Evolutionary conservation across 768 basidiomycete species (phyloP), one percentile per base, ranked within the genome.

Genomic region (Boletus reticuloceps): DNA sequence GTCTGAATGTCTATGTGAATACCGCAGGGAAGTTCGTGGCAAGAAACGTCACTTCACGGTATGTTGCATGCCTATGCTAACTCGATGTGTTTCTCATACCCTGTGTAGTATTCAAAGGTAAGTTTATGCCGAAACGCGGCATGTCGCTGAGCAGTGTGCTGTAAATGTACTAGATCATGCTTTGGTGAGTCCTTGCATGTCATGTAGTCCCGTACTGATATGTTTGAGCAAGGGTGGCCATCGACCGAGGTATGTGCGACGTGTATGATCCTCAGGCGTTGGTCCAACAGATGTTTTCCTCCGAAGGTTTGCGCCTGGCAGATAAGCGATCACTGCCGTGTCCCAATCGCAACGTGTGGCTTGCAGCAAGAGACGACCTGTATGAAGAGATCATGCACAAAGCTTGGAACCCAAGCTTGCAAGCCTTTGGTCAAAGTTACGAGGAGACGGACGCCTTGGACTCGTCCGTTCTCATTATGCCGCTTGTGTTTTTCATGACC

Each of bases 281-380:
- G 20, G 19, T 27, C 6, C 5, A 27, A 25, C 0, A 12, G 1
- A 36, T 12, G 44, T 53, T 25, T 11, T 54, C 17, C 14, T 31
- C n/a, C 42, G 2, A 36, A 86, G 85, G 89, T 6, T 78, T 98
- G 6, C 89, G 96, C 11, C 80, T 99, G 22, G 92, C 94, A 4
- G 95, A 98, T 36, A 99, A 99, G 72, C 85, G 96, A 17, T 94
- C 91, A 1, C 78, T 99, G 4, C 96, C 96, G 7, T 91, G 89
- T 66, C 89, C 88, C 1, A 79, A 79, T 14, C 82, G 88, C 17
- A 68, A 68, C 41, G 78, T 82, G 51, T 97, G 95, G 95, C 69
- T 86, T 17, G 75, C 72, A 1, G 82, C 86, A 4, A 83, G 95
- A 19, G 95, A 98, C 64, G 71, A 77, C 6, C 72, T 98, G 7